Conservation (phyloP, 2,329 filamentous ascomycete species). For the Monilinia fructicola region DNA sequence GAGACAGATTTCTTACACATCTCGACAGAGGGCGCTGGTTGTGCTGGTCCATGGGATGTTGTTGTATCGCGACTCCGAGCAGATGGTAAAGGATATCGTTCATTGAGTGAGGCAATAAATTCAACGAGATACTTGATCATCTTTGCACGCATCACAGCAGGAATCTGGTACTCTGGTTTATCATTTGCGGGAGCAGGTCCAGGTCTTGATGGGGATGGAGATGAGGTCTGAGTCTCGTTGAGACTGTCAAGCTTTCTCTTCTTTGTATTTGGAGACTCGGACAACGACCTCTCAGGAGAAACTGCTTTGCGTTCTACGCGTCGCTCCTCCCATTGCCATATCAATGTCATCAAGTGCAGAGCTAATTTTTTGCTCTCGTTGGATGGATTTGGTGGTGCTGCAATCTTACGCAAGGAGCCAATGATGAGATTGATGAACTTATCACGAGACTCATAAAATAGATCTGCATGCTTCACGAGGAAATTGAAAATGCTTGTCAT, state of each 20-base stretch:
- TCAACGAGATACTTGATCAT: constrained; percentile 94
- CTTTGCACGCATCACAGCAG: constrained; percentile 66
- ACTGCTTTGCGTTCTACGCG: constrained; percentile 62
- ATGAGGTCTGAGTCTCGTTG: constrained; percentile 51
- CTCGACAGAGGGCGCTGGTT: constrained; percentile 63
- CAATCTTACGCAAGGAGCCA: constrained; percentile 83
- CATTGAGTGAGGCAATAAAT: constrained; percentile 87
- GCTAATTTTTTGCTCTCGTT: constrained; percentile 91
- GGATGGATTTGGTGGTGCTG: constrained; percentile 76
- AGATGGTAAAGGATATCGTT: constrained; percentile 77
- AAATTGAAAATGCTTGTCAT: constrained; percentile 98
- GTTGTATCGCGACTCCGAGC: constrained; percentile 60
- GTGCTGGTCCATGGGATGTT: constrained; percentile 46
- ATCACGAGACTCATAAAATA: constrained; percentile 94
- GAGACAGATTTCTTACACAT: constrained; percentile 82
- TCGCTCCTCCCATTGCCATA: constrained; percentile 90
- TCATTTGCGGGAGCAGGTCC: constrained; percentile 46
- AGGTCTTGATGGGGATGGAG: constrained; percentile 54
- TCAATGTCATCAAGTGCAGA: constrained; percentile 83
- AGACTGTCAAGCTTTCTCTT: constrained; percentile 70
- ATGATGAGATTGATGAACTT: constrained; percentile 90
- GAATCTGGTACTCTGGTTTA: constrained; percentile 66
- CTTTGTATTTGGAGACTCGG: constrained; percentile 69
- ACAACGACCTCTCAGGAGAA: constrained; percentile 47
- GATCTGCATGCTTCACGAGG: constrained; percentile 82